phyloP scores from a whole-genome alignment of 2,329 filamentous ascomycete genomes.

The Aspergillus terreus region DNA sequence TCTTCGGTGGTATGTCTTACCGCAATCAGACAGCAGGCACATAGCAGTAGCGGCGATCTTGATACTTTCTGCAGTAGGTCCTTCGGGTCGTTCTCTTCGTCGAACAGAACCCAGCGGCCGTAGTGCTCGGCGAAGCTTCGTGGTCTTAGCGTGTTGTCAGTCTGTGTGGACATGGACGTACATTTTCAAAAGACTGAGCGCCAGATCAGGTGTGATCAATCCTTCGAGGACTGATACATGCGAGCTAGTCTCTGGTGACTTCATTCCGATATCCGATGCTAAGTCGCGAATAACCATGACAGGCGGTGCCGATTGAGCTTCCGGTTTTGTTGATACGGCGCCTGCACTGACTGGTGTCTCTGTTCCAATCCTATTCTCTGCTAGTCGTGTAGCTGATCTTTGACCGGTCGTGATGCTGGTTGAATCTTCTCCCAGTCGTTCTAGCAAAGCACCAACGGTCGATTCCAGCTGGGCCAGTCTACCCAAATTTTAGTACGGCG shows the following conservation, averaged over 20 bases:
- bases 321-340: neutral
- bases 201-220: constrained; percentile 14
- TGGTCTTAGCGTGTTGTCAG: neutral
- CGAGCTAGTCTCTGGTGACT: constrained; percentile 7
- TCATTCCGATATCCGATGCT: constrained; percentile 3
- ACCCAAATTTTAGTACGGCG: neutral
- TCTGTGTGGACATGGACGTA: neutral
- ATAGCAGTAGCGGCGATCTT: constrained; percentile 37
- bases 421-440: neutral
- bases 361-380: neutral
- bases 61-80: constrained; percentile 30
- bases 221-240: constrained; percentile 13
- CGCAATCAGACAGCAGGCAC: constrained; percentile 40
- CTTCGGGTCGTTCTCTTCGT: constrained; percentile 21
- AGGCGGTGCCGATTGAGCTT: neutral
- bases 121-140: constrained; percentile 40
- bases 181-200: neutral
- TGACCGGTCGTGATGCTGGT: neutral
- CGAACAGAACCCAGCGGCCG: constrained; percentile 42
- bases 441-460: constrained; percentile 1
- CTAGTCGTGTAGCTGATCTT: neutral
- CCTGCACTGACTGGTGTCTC: neutral
- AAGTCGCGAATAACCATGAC: constrained; percentile 8
- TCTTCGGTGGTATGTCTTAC: constrained; percentile 41
- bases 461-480: constrained; percentile 1